Conservation (phyloP, 257 asterid species). For the Scutellaria minor region DNA sequence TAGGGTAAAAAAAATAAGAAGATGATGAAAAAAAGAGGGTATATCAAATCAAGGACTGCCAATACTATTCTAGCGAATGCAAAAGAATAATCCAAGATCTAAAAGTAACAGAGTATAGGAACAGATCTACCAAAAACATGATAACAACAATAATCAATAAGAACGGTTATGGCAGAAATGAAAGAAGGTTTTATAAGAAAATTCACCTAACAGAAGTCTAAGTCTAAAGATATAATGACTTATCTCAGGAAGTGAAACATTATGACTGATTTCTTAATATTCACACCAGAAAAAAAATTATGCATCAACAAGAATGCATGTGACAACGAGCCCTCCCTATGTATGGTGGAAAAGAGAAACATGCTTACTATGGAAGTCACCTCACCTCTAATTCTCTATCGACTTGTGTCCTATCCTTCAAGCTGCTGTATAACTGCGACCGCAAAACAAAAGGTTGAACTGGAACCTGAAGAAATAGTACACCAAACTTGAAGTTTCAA, state of each 20-base stretch:
- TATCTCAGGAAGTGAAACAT: not conserved
- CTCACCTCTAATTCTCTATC: conserved; percentile 95
- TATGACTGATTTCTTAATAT: not conserved
- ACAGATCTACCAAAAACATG: not conserved
- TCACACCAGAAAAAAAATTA: not conserved
- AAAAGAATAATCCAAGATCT: conserved; percentile 13
- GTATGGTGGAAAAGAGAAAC: not conserved
- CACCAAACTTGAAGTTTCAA: conserved; percentile 2
- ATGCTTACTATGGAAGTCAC: not conserved
- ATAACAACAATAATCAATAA: not conserved
- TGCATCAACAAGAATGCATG: conserved; percentile 24
- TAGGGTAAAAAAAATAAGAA: not conserved
- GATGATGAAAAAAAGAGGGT: not conserved
- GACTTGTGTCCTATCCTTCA: conserved; percentile 93
- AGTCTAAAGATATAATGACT: not conserved
- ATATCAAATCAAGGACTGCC: not conserved
- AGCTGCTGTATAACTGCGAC: conserved; percentile 94
- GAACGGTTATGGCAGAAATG: not conserved
- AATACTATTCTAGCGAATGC: conserved; percentile 11
- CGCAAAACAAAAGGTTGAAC: conserved; percentile 76
- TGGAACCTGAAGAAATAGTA: conserved; percentile 61
- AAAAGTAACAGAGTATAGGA: not conserved
- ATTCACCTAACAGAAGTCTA: not conserved
- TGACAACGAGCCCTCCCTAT: not conserved
- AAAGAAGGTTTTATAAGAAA: not conserved